Conservation (phyloP, 169 alveolate genomes). For the Eimeria nieschulzi region DNA sequence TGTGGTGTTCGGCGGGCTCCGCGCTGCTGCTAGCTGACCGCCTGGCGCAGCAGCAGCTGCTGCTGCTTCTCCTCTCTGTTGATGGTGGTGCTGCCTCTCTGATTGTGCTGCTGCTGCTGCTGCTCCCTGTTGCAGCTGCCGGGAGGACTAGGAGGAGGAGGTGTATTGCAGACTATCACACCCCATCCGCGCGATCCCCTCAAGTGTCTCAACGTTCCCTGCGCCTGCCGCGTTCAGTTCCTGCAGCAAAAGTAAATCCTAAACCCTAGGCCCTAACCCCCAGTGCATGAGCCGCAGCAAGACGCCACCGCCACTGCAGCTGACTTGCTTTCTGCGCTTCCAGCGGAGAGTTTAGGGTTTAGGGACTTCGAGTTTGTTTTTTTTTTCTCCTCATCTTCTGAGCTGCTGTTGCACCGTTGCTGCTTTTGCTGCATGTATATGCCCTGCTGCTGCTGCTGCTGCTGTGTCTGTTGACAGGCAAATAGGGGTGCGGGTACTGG, state of each 20-base stretch:
- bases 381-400: too few species aligned
- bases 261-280: not conserved
- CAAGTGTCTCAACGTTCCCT: not conserved
- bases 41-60: too few species aligned
- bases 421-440: too few species aligned
- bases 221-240: not conserved
- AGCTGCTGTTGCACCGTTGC: too few species aligned
- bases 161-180: not conserved
- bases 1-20: too few species aligned
- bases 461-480: not conserved
- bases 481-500: not conserved
- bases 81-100: not conserved
- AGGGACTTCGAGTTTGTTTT: too few species aligned
- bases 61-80: too few species aligned
- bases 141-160: not conserved
- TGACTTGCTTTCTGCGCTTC: too few species aligned
- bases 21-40: too few species aligned
- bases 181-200: not conserved
- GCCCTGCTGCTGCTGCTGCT: not conserved
- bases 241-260: not conserved
- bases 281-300: too few species aligned
- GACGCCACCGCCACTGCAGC: too few species aligned
- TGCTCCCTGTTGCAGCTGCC: not conserved
- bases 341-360: too few species aligned
- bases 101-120: not conserved